Evolutionary conservation across 768 basidiomycete genomes (phyloP), one percentile per base, ranked within the genome.

Genomic region (Tricholoma hemisulphureum): DNA sequence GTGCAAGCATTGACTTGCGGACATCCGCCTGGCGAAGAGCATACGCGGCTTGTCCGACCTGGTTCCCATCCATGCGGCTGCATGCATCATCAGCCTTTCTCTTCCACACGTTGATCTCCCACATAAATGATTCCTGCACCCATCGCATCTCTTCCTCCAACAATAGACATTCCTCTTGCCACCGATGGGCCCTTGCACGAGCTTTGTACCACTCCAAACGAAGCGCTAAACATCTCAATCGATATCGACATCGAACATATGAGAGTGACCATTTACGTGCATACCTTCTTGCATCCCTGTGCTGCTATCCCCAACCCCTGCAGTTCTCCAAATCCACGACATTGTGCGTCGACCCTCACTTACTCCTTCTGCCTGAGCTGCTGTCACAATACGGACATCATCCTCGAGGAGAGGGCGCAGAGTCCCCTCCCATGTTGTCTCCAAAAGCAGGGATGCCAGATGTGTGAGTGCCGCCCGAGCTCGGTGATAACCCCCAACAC

Each of bases 131-230:
- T 9, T 32, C 54, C 29, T 46, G 39, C 18, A 55, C 54, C 43
- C 29, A 10, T 26, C 45, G 29, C 54, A 55, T 55, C 24, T 55
- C 54, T 23, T 55, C 54, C 54, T 55, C 35, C 14, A 55, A 41
- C 24, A 55, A 45, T 5, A 55, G 37, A 43, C 53, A 55, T 29
- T 55, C 53, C 41, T 55, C 53, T 21, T 55, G 53, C 53, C 53
- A 55, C 28, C 43, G 13, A 55, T 55, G 26, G 14, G 53, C 41
- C 21, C 53, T 43, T n/a, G 53, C 41, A 23, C 53, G 50, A 34
- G 48, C 26, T 29, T 50, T 50, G 31, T 26, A 50, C 48, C 48
- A 53, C 32, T 53, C 51, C 34, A 55, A 41, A 28, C 41, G 26
- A 45, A 55, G 28, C 4, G 35, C 51, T 53, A 37, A 37, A 35